Conservation (phyloP, 805 yeast genomes). For the Hanseniaspora nectarophila region DNA sequence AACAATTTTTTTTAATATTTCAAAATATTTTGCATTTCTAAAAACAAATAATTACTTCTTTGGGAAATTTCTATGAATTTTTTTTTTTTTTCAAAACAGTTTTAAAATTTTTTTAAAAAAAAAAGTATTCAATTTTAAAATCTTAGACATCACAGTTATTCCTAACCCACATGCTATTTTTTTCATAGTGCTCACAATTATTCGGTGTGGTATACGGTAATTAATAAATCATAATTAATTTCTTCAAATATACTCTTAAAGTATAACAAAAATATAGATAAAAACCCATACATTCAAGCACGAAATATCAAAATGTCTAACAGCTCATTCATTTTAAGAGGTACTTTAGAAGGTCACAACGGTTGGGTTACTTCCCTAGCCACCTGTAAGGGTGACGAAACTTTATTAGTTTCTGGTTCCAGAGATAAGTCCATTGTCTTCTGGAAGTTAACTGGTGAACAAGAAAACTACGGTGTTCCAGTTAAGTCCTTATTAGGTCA, state of each 20-base stretch:
- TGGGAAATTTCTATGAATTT: background rate
- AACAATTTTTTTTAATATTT: background rate
- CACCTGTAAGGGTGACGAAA: slow-evolving; percentile 97
- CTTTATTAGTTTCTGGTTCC: slow-evolving; percentile 93
- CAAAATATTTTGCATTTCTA: background rate
- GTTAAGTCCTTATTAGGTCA: slow-evolving; percentile 95
- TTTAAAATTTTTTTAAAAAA: background rate
- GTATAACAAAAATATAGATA: background rate
- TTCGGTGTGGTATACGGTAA: too few species aligned
- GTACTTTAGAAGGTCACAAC: slow-evolving; percentile 95
- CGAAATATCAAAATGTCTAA: slow-evolving; percentile 45
- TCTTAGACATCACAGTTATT: too few species aligned
- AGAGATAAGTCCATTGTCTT: slow-evolving; percentile 97
- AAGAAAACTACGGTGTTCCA: slow-evolving; percentile 94
- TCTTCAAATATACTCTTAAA: too few species aligned
- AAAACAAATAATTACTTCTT: background rate
- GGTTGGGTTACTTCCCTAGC: slow-evolving; percentile 98
- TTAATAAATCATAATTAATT: too few species aligned
- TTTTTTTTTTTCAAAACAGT: background rate
- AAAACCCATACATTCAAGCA: slow-evolving; percentile 15
- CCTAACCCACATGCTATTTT: too few species aligned
- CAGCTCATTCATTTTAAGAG: slow-evolving; percentile 92
- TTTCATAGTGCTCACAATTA: too few species aligned
- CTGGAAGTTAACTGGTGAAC: slow-evolving; percentile 96
- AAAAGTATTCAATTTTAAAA: background rate